Percentiles rank a stretch among this genome's conserved stretches.
phyloP scores from a whole-genome alignment of 805 yeast species.

The Blastobotrys terrestris region DNA sequence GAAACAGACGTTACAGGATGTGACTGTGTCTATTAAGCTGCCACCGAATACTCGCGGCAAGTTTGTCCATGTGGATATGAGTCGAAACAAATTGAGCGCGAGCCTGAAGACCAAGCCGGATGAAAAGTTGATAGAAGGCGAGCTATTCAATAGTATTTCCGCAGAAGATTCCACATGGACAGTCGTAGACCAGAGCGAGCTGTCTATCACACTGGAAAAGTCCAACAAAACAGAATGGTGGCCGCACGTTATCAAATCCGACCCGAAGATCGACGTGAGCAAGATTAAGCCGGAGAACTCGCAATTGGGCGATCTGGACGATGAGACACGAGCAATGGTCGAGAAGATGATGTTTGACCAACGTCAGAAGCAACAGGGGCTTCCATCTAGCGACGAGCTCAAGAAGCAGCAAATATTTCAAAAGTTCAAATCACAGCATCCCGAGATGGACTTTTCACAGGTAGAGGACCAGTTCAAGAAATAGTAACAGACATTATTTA shows the following conservation, averaged over 20 bases:
- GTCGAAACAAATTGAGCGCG: slow-evolving; percentile 21
- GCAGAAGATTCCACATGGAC: slow-evolving; percentile 39
- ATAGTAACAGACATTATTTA: background rate
- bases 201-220: slow-evolving; percentile 35
- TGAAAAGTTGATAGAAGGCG: slow-evolving; percentile 29
- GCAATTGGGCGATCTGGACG: slow-evolving; percentile 36
- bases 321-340: slow-evolving; percentile 38
- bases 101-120: slow-evolving; percentile 18
- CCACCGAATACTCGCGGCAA: slow-evolving; percentile 33
- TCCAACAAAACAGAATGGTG: slow-evolving; percentile 38
- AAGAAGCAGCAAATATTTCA: slow-evolving; percentile 31
- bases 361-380: slow-evolving; percentile 35
- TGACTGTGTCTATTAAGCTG: slow-evolving; percentile 33
- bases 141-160: slow-evolving; percentile 29
- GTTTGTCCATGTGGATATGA: slow-evolving; percentile 27
- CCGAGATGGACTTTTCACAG: slow-evolving; percentile 38
- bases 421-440: slow-evolving; percentile 38
- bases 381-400: slow-evolving; percentile 35
- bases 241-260: slow-evolving; percentile 39
- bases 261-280: slow-evolving; percentile 38
- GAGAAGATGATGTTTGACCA: slow-evolving; percentile 46
- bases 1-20: slow-evolving; percentile 39
- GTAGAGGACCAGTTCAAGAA: slow-evolving; percentile 16
- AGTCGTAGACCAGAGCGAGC: slow-evolving; percentile 34
- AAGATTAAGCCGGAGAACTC: slow-evolving; percentile 38